Base-by-base conservation (phyloP, 139 green algal genomes). In the Picochlorum sp. region DNA sequence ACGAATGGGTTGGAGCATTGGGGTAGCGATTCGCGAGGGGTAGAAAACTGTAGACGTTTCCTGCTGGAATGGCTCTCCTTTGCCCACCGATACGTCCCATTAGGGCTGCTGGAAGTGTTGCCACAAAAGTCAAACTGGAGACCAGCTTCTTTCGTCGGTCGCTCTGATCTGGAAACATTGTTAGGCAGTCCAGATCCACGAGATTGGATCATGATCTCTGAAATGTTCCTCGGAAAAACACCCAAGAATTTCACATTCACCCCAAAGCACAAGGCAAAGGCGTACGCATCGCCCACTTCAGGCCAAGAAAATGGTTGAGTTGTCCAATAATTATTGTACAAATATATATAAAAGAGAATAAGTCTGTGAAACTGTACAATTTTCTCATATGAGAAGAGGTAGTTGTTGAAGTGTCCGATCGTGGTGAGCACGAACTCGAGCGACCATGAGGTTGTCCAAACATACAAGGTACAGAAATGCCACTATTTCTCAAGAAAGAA, bases 21-120 rank as follows among this genome's bases (percentile, higher is more conserved):
- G 92, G 93, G 93, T 49, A 83, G 66, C 32, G 93, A 99, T 76
- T 47, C 18, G 16, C 75, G 80, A 2, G 92, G 94, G 1, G 92
- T 99, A 30, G 91, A 98, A 79, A 95, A 69, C 23, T 97, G 88
- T 0, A 78, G 93, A 66, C 76, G 82, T 8, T 98, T 96, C 79
- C 69, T 98, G 69, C 83, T 98, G 32, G 94, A 98, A 79, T 98
- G 89, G 92, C 77, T 98, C 46, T 87, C 72, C 47, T 98, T 92
- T 78, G 73, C 86, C 58, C 80, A 92, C 78, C 87, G 93, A 54
- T 99, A 99, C 75, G 76, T 98, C n/a, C 93, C 94, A 3, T 83
- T 95, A 26, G 92, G 87, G 0, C 72, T 99, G 62, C 62, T 98
- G 51, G 93, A 98, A 66, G 77, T 90, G 24, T 32, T 87, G 64